phyloP scores from a whole-genome alignment of 768 basidiomycete species.

The Multifurca ochricompacta region DNA sequence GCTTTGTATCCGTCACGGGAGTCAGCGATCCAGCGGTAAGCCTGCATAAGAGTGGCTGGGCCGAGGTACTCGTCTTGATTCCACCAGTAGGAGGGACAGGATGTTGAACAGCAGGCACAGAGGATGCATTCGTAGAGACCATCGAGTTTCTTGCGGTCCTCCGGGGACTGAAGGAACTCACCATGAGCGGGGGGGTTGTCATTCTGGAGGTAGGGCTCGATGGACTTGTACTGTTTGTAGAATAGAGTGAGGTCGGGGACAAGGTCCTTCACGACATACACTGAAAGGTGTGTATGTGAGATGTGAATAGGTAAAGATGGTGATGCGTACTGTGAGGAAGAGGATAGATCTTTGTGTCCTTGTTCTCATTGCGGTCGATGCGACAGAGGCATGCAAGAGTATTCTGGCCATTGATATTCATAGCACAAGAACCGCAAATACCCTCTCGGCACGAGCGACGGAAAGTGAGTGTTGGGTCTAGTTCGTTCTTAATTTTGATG shows the following conservation, averaged over 20 bases:
- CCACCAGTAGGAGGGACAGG: slow-evolving; percentile 99
- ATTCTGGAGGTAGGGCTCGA: slow-evolving; percentile 94
- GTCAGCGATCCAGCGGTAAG: slow-evolving; percentile 97
- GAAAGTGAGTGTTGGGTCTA: slow-evolving; percentile 96
- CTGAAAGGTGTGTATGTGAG: slow-evolving; percentile 32
- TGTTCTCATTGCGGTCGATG: slow-evolving; percentile 67
- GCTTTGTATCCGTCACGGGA: slow-evolving; percentile 79
- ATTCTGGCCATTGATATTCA: slow-evolving; percentile 99
- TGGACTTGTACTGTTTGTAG: slow-evolving; percentile 99
- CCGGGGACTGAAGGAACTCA: slow-evolving; percentile 85
- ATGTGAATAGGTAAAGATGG: background rate
- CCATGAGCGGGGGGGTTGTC: slow-evolving; percentile 78
- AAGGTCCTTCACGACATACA: slow-evolving; percentile 99
- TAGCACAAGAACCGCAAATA: slow-evolving; percentile 96
- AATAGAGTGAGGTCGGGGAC: slow-evolving; percentile 87
- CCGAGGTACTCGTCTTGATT: slow-evolving; percentile 98
- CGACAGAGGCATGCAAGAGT: slow-evolving; percentile 96
- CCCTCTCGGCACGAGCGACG: slow-evolving; percentile 89
- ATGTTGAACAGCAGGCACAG: slow-evolving; percentile 95
- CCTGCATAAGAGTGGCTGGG: slow-evolving; percentile 93
- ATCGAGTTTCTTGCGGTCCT: slow-evolving; percentile 90
- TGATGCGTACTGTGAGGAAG: slow-evolving; percentile 83
- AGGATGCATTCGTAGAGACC: slow-evolving; percentile 96
- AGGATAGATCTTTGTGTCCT: slow-evolving; percentile 90
- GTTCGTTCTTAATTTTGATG: slow-evolving; percentile 99